Conservation (phyloP, 345 rosid genomes). For the Aquilaria yunnanensis region DNA sequence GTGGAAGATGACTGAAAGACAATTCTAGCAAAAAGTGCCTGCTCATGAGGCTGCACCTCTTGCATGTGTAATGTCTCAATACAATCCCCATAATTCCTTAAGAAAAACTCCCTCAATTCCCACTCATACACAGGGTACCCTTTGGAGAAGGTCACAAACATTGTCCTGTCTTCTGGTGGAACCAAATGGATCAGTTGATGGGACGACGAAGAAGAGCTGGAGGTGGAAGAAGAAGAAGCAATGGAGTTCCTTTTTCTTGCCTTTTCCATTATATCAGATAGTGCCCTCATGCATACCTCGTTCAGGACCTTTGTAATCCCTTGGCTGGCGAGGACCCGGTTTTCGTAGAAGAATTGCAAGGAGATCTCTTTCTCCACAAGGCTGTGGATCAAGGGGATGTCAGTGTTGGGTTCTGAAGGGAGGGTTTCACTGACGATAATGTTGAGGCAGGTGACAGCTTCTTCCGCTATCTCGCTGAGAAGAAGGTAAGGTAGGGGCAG, state of each 20-base stretch:
- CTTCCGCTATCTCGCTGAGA: constrained; percentile 37
- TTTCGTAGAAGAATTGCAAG: constrained; percentile 18
- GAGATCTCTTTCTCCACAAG: constrained; percentile 26
- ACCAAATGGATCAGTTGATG: background rate
- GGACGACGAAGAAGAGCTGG: background rate
- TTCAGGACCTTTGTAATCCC: constrained; percentile 23
- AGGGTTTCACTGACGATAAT: constrained; percentile 15
- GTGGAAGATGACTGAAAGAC: constrained; percentile 22
- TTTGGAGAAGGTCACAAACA: constrained; percentile 59
- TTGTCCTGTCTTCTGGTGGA: constrained; percentile 40
- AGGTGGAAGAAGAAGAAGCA: too few relatives aligned
- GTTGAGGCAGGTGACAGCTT: constrained; percentile 33
- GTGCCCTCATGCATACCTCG: constrained; percentile 32
- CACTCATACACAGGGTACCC: constrained; percentile 48
- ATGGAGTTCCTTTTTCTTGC: constrained; percentile 19
- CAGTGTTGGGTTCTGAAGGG: constrained; percentile 8
- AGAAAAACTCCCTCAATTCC: constrained; percentile 45
- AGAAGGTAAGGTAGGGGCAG: constrained; percentile 26
- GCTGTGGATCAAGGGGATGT: constrained; percentile 25
- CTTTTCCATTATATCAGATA: constrained; percentile 31
- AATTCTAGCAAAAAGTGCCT: constrained; percentile 42
- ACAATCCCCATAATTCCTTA: constrained; percentile 33
- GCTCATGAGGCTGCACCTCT: constrained; percentile 31
- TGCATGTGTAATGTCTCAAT: constrained; percentile 50
- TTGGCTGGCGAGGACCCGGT: constrained; percentile 15